Percentiles rank a stretch among this genome's conserved stretches.
Evolutionary conservation across 176 grass and related monocot genomes (phyloP).

Genomic region (Elymus sibiricus): DNA sequence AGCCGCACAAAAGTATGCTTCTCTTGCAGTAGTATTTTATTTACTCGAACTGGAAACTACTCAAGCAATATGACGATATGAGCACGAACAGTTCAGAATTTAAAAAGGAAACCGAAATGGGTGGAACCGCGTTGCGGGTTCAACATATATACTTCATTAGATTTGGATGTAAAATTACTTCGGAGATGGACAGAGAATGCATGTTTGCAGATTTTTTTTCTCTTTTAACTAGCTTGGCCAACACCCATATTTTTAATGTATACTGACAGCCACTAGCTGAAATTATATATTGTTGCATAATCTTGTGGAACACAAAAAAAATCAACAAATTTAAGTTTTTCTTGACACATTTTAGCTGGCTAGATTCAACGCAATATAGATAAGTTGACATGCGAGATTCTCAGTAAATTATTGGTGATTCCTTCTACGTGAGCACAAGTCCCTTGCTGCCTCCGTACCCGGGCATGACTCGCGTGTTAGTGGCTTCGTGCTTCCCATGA

Average conservation of each 20-base stretch:
- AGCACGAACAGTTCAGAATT: background rate
- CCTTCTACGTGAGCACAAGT: slow-evolving; percentile 16
- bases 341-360: background rate
- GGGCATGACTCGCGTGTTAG: background rate
- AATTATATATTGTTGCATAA: background rate
- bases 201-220: too few relatives aligned
- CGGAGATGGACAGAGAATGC: too few relatives aligned
- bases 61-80: background rate
- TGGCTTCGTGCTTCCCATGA: slow-evolving; percentile 8
- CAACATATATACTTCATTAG: too few relatives aligned
- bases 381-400: background rate
- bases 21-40: background rate
- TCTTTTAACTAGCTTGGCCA: too few relatives aligned
- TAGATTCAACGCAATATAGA: background rate
- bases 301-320: background rate
- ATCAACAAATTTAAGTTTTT: too few relatives aligned
- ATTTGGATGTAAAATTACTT: background rate
- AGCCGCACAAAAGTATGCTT: background rate
- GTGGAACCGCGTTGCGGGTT: too few relatives aligned
- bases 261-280: too few relatives aligned
- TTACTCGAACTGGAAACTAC: background rate
- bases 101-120: too few relatives aligned
- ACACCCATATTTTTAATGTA: too few relatives aligned
- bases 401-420: background rate
- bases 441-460: background rate